Conservation (phyloP, 108 stramenopile genomes). For the Pseudonitzschia multiseries region DNA sequence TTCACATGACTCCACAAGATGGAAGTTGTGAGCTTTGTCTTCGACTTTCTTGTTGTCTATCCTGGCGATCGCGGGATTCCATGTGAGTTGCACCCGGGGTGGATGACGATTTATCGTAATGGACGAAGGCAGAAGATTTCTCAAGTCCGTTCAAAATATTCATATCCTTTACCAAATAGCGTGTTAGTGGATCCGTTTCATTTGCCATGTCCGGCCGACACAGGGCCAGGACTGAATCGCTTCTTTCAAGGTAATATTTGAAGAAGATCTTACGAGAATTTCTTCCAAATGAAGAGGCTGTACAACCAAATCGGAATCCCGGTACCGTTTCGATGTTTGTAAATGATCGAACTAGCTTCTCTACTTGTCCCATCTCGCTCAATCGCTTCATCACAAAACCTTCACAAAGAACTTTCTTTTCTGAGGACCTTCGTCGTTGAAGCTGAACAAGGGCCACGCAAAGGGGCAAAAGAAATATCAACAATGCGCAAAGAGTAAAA, state of each 20-base stretch:
- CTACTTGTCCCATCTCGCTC: not conserved
- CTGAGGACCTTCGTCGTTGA: not conserved
- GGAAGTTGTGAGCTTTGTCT: not conserved
- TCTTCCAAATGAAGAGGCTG: not conserved
- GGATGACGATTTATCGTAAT: not conserved
- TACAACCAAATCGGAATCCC: not conserved
- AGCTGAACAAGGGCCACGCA: not conserved
- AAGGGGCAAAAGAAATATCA: constrained; percentile 5
- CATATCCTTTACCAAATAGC: not conserved
- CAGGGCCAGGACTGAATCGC: not conserved
- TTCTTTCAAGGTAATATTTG: not conserved
- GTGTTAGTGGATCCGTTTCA: not conserved
- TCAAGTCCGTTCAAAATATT: not conserved
- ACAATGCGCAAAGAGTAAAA: not conserved
- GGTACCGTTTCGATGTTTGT: not conserved
- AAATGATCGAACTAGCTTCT: not conserved
- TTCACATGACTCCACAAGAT: no score
- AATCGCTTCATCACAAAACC: not conserved
- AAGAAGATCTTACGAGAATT: not conserved
- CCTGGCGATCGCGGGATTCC: constrained; percentile 1
- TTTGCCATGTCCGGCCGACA: not conserved
- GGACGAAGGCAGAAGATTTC: not conserved
- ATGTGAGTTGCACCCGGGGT: not conserved
- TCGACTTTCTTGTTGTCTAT: not conserved
- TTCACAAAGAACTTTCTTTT: not conserved